Conservation (phyloP, 306 rosid genomes). For the Heteromeles arbutifolia region DNA sequence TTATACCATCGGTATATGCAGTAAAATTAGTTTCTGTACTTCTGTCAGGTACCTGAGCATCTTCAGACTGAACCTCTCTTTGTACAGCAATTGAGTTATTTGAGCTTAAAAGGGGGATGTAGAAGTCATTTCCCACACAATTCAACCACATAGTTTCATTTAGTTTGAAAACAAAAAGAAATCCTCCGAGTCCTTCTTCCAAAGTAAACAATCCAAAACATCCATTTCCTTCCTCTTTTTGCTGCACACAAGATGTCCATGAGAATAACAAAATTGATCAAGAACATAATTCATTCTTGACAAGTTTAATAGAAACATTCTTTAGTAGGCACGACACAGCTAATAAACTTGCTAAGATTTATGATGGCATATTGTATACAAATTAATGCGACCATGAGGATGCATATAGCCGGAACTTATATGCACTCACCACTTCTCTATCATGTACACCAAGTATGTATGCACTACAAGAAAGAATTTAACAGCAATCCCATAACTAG, state of each 20-base stretch:
- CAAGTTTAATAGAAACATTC: not conserved
- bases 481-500: not conserved
- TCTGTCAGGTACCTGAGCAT: conserved; percentile 19
- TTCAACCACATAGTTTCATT: conserved; percentile 67
- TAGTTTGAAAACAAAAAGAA: conserved; percentile 79
- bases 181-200: conserved; percentile 69
- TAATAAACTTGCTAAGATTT: not conserved
- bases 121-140: conserved; percentile 62
- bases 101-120: conserved; percentile 56
- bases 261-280: not conserved
- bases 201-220: conserved; percentile 46
- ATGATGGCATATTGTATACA: not conserved
- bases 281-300: not conserved
- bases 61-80: conserved; percentile 27
- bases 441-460: not conserved
- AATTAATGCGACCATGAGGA: not conserved
- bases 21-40: conserved; percentile 22
- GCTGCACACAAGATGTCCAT: conserved; percentile 42
- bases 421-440: not conserved
- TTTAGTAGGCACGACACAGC: not conserved
- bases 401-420: conserved; percentile 6
- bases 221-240: conserved; percentile 56
- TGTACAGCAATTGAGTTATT: conserved; percentile 24
- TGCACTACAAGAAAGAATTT: not conserved
- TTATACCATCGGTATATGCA: conserved; percentile 57